Conservation (phyloP, 2,329 filamentous ascomycete species). For the Aspergillus calidoustus region DNA sequence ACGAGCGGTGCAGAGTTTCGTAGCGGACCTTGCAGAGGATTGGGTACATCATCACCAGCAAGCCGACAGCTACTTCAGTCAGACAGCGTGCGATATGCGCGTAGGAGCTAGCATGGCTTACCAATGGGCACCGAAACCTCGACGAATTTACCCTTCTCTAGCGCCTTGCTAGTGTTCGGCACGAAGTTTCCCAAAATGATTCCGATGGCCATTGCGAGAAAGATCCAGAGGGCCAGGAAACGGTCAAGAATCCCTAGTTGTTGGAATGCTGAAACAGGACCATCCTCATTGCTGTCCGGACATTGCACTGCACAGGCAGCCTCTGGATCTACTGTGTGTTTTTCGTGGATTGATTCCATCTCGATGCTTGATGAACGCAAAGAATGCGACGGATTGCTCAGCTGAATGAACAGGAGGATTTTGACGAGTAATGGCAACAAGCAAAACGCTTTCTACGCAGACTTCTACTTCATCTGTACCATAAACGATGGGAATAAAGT, state of each 20-base stretch:
- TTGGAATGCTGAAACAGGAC: constrained; percentile 26
- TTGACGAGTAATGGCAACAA: neutral
- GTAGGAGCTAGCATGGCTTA: constrained; percentile 34
- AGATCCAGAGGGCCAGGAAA: constrained; percentile 65
- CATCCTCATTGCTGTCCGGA: neutral
- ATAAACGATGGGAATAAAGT: neutral
- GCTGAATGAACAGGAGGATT: too few species aligned
- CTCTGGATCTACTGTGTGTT: constrained; percentile 17
- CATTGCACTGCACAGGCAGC: neutral
- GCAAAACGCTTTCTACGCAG: neutral
- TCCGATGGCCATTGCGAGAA: constrained; percentile 76
- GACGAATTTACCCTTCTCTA: constrained; percentile 74
- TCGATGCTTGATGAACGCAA: neutral
- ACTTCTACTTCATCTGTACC: neutral
- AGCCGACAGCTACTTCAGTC: constrained; percentile 66
- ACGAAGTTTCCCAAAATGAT: constrained; percentile 78
- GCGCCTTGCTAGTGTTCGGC: constrained; percentile 59
- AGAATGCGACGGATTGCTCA: too few species aligned
- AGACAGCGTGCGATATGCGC: neutral
- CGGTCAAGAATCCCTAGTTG: constrained; percentile 26
- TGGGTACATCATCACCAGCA: constrained; percentile 93
- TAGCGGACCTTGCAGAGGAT: constrained; percentile 86
- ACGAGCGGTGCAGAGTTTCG: constrained; percentile 71
- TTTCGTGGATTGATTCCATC: constrained; percentile 7
- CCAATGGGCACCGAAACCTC: constrained; percentile 70